These are phyloP conservation scores for Ogataea nakhonphanomensis DNA, from an alignment of 805 yeast species.

Conservation along the genomic window DNA sequence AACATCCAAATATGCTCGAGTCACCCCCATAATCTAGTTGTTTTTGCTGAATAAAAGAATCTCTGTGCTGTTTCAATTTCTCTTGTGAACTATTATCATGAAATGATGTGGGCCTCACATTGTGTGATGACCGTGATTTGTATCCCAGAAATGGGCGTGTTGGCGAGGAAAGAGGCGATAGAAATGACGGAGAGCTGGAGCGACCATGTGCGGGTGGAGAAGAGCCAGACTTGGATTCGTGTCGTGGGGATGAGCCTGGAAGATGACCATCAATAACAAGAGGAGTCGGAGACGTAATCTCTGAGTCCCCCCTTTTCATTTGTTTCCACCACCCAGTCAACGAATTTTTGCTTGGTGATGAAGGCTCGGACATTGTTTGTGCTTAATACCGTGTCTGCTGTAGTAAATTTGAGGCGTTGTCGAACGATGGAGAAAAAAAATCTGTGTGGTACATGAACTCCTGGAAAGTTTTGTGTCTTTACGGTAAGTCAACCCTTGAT, in stretches of 20 bases:
- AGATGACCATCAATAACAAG: constrained; percentile 4
- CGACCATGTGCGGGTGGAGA: constrained; percentile 14
- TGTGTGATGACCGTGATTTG: constrained; percentile 48
- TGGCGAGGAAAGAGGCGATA: constrained; percentile 30
- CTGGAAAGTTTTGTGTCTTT: too few species aligned
- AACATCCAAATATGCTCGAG: constrained; percentile 73
- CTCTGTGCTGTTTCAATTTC: constrained; percentile 44
- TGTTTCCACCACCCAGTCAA: constrained; percentile 33
- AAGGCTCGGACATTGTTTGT: constrained; percentile 23
- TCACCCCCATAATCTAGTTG: constrained; percentile 43
- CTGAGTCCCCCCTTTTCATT: constrained; percentile 21
- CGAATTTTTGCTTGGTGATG: constrained; percentile 28
- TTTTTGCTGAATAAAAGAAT: constrained; percentile 42
- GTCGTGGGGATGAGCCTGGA: constrained; percentile 7
- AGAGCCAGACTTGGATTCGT: constrained; percentile 8
- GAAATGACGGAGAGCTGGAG: constrained; percentile 14
- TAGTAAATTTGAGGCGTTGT: too few species aligned
- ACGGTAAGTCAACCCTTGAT: too few species aligned
- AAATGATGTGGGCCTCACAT: constrained; percentile 34
- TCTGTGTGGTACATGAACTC: too few species aligned
- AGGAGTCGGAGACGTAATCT: constrained; percentile 16
- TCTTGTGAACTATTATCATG: constrained; percentile 33
- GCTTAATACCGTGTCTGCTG: not conserved
- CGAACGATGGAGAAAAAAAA: too few species aligned
- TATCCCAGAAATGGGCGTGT: constrained; percentile 47